phyloP scores from a whole-genome alignment of 2,329 filamentous ascomycete genomes.

The Epicoccum nigrum region DNA sequence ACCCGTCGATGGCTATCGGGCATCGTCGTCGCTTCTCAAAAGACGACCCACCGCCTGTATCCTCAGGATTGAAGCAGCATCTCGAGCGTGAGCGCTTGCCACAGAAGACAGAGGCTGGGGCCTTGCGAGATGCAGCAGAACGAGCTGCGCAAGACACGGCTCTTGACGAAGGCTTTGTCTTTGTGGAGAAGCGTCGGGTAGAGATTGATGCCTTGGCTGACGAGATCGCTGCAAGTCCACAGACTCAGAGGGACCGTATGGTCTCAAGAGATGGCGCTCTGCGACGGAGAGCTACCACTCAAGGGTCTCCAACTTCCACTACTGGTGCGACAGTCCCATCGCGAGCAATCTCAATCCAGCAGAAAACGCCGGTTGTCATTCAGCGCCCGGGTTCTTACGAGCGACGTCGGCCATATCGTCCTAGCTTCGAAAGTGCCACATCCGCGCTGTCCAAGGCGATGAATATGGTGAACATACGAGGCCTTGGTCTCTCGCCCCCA shows the following conservation, averaged over 20 bases:
- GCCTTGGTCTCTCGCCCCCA: conserved; percentile 71
- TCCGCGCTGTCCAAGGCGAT: conserved; percentile 95
- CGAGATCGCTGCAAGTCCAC: conserved; percentile 85
- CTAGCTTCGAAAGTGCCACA: conserved; percentile 76
- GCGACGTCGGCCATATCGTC: conserved; percentile 74
- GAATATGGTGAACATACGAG: conserved; percentile 84
- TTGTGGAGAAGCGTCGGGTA: conserved; percentile 92
- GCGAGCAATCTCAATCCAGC: conserved; percentile 76
- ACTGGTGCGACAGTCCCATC: conserved; percentile 75
- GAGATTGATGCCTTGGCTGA: conserved; percentile 98
- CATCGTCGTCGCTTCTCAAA: conserved; percentile 69
- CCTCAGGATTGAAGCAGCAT: conserved; percentile 57
- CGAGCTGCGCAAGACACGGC: conserved; percentile 83
- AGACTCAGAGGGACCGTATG: conserved; percentile 54
- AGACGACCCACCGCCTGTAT: conserved; percentile 50
- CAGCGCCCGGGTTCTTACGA: conserved; percentile 82
- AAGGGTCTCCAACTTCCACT: conserved; percentile 71
- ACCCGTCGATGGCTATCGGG: conserved; percentile 47
- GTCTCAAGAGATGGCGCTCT: conserved; percentile 66
- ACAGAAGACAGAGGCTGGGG: conserved; percentile 46
- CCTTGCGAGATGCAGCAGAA: conserved; percentile 59
- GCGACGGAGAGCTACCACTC: conserved; percentile 77
- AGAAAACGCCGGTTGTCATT: conserved; percentile 65
- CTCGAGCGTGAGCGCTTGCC: conserved; percentile 52
- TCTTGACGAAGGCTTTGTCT: conserved; percentile 91